These are phyloP conservation scores for Yarrowia sp. DNA, from an alignment of 805 yeast species.

Conservation along the genomic window DNA sequence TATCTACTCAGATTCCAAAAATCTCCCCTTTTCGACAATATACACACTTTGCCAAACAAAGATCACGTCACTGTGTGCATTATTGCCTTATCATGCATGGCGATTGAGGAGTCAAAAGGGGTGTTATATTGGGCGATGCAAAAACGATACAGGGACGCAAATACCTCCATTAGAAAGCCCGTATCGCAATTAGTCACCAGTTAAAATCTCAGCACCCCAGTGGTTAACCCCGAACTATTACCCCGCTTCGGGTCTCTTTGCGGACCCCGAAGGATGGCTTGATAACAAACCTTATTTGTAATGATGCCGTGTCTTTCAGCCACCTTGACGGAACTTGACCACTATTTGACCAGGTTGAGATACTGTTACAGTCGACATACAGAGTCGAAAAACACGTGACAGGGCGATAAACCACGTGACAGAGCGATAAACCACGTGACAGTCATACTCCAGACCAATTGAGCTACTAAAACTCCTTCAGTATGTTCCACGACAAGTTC, in stretches of 20 bases:
- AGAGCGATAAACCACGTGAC: no score
- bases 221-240: background rate
- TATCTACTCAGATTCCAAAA: no score
- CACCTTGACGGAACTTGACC: no score
- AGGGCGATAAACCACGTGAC: no score
- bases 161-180: background rate
- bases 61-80: background rate
- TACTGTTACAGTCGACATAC: no score
- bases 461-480: no score
- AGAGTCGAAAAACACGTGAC: no score
- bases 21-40: no score
- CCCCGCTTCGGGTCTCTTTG: background rate
- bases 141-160: no score
- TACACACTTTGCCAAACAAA: background rate
- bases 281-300: conserved; percentile 18
- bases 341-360: no score
- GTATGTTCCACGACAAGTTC: conserved; percentile 8
- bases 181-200: background rate
- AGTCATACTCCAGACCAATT: no score
- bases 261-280: background rate
- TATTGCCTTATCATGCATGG: conserved; percentile 11
- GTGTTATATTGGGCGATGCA: background rate
- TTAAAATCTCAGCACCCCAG: background rate
- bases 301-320: background rate
- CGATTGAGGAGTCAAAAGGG: background rate